Conservation (phyloP, 345 rosid species). For the Pseudoturritis turrita region DNA sequence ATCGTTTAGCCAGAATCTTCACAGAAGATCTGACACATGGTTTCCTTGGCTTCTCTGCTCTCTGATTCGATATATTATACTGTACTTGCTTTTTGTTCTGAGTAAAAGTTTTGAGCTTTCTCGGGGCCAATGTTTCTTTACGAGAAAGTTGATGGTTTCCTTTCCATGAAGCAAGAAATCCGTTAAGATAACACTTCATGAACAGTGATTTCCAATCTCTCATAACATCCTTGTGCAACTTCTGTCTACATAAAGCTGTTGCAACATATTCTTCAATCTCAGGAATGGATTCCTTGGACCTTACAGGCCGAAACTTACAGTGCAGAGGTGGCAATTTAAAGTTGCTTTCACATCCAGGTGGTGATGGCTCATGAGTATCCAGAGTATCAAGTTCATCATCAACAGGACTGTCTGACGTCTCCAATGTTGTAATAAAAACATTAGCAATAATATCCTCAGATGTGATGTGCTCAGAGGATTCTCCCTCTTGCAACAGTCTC, state of each 20-base stretch:
- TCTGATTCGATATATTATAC: slow-evolving; percentile 22
- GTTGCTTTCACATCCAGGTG: slow-evolving; percentile 63
- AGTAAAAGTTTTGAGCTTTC: slow-evolving; percentile 39
- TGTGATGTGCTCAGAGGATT: slow-evolving; percentile 20
- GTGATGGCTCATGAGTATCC: slow-evolving; percentile 52
- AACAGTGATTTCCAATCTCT: slow-evolving; percentile 56
- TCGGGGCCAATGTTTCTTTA: slow-evolving; percentile 43
- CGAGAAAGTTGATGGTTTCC: slow-evolving; percentile 51
- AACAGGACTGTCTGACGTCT: slow-evolving; percentile 30
- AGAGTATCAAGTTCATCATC: slow-evolving; percentile 33
- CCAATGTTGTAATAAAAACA: slow-evolving; percentile 42
- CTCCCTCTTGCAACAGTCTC: slow-evolving; percentile 28
- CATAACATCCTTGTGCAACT: slow-evolving; percentile 64
- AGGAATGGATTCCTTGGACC: slow-evolving; percentile 34
- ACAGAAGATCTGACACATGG: slow-evolving; percentile 30
- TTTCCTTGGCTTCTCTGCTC: slow-evolving; percentile 39
- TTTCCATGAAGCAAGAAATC: slow-evolving; percentile 38
- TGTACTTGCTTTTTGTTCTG: slow-evolving; percentile 24
- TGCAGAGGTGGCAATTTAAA: slow-evolving; percentile 30
- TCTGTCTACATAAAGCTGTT: slow-evolving; percentile 73
- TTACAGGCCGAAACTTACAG: slow-evolving; percentile 41
- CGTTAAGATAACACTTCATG: slow-evolving; percentile 37
- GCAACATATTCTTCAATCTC: slow-evolving; percentile 57
- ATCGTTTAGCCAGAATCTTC: slow-evolving; percentile 30
- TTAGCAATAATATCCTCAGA: slow-evolving; percentile 36